Conservation (phyloP, 495 filamentous ascomycete species). For the Pseudoneurospora amorphoporcata region DNA sequence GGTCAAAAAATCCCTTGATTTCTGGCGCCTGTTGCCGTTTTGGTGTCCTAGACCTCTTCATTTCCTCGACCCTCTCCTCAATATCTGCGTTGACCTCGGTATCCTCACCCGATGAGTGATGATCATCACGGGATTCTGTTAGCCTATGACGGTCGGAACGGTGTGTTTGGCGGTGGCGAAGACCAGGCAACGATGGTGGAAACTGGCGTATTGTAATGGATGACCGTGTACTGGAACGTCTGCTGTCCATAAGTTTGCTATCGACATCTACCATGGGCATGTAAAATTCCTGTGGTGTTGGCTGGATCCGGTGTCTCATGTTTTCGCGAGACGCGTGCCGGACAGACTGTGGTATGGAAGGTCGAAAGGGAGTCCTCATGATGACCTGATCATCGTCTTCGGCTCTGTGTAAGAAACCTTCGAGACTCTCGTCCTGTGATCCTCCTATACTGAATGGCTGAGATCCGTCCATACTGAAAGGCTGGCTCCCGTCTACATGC, state of each 20-base stretch:
- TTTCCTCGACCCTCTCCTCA: neutral
- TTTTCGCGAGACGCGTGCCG: constrained; percentile 22
- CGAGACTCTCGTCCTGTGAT: constrained; percentile 39
- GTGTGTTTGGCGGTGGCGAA: constrained; percentile 17
- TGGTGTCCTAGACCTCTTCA: neutral
- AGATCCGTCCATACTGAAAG: constrained; percentile 20
- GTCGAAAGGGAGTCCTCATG: constrained; percentile 32
- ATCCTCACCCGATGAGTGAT: neutral
- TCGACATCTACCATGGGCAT: constrained; percentile 32
- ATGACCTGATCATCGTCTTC: constrained; percentile 36
- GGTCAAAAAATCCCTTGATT: neutral
- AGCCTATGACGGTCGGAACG: neutral
- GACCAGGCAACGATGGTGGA: constrained; percentile 9
- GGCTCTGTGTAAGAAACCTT: constrained; percentile 30
- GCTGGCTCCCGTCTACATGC: constrained; percentile 25
- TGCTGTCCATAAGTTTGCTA: constrained; percentile 6
- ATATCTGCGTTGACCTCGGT: neutral
- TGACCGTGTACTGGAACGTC: constrained; percentile 16
- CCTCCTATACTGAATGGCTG: constrained; percentile 23
- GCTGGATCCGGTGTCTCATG: constrained; percentile 25
- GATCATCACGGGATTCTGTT: neutral
- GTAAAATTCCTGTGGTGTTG: constrained; percentile 20
- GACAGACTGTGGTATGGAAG: constrained; percentile 29
- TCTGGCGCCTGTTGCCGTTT: neutral
- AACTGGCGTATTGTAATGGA: constrained; percentile 10